phyloP scores from a whole-genome alignment of 345 rosid species.

The Schrenkiella parvula region DNA sequence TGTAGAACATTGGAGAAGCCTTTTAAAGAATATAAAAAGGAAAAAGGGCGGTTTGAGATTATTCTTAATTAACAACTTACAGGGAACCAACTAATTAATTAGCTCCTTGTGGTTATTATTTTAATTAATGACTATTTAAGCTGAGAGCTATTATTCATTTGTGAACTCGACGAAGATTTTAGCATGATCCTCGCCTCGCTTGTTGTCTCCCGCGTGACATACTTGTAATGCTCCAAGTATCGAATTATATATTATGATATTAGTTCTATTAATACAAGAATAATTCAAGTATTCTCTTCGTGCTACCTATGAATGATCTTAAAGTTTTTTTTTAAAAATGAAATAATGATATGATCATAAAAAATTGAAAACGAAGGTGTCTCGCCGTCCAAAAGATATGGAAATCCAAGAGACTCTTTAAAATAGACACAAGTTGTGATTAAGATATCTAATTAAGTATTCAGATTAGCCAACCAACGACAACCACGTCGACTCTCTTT shows the following conservation, averaged over 20 bases:
- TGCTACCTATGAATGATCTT: conserved; percentile 1
- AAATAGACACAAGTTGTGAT: conserved; percentile 20
- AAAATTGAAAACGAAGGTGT: background rate
- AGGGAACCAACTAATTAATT: conserved; percentile 25
- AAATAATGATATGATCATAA: background rate
- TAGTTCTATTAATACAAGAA: background rate
- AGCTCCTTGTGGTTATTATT: background rate
- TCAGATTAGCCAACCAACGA: conserved; percentile 19
- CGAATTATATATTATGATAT: background rate
- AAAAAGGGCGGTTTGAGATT: conserved; percentile 31
- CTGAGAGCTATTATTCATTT: background rate
- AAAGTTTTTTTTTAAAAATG: background rate
- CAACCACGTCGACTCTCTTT: conserved; percentile 16
- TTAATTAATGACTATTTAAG: background rate
- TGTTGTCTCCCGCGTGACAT: conserved; percentile 20
- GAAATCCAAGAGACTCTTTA: conserved; percentile 6
- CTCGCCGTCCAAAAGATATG: conserved; percentile 24
- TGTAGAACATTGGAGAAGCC: conserved; percentile 32
- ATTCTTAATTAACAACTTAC: conserved; percentile 31
- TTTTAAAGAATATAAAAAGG: conserved; percentile 15
- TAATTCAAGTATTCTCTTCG: background rate
- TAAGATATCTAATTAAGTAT: conserved; percentile 15
- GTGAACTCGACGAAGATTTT: conserved; percentile 17
- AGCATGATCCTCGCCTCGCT: conserved; percentile 30
- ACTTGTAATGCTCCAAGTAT: background rate